Evolutionary conservation across 2,329 filamentous ascomycete species (phyloP), one percentile per base, ranked within the genome.

Genomic region (Fusarium sp.): DNA sequence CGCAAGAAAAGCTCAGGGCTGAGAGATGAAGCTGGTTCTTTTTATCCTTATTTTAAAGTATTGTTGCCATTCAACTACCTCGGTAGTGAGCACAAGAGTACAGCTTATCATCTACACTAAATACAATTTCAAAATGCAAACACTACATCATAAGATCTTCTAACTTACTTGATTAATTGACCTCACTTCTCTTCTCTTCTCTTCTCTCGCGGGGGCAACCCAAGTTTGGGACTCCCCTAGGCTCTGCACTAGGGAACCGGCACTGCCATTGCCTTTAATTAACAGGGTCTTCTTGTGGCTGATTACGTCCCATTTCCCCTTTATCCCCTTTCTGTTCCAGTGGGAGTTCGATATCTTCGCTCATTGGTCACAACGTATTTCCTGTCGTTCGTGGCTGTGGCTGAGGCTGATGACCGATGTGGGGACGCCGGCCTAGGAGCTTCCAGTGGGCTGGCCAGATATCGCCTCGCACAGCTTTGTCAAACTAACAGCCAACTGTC

Each of bases 271-370:
- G 39, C 63, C 68, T 61, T 70, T 52, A 65, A 76, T 75, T 59
- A 58, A 47, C 59, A 76, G 76, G 73, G 74, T 77, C 70, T 52
- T 69, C 13, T 59, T 77, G 75, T 78, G 76, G 76, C 76, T 78
- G 65, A 61, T 66, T 51, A 38, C 62, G 13, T 52, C 55, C 62
- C 59, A 57, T 57, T 32, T 39, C 48, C 63, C 68, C 68, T 28
- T 54, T 75, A 72, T 66, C 72, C 60, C 44, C 47, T 45, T 62
- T 52, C 41, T 34, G 62, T n/a, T 42, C 3, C 47, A 51, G 68
- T 62, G 63, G 51, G 42, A n/a, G 39, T 28, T 52, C 20, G 17
- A 36, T 17, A 20, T 28, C 24, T 34, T 44, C 39, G 22, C 10
- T n/a, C 32, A 68, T 68, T 68, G 64, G 66, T 22, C 60, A n/a